These are phyloP conservation scores for Aspergillus kassunensis DNA, from an alignment of 495 filamentous ascomycete genomes.

Conservation along the genomic window DNA sequence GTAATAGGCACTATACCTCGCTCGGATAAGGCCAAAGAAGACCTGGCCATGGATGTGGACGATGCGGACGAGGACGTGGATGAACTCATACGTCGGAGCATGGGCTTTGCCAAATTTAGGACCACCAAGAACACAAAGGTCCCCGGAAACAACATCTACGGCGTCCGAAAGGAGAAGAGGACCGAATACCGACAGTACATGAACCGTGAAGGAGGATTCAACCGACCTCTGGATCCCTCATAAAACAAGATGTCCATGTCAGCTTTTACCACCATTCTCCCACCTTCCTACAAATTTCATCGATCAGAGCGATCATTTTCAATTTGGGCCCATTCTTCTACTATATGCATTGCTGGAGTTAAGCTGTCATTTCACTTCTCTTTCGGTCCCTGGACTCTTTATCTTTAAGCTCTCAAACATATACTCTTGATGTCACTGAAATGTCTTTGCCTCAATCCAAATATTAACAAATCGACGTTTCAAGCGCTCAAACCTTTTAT, in stretches of 20 bases:
- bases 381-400: neutral
- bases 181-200: conserved; percentile 97
- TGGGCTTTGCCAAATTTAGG: conserved; percentile 85
- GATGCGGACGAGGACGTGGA: conserved; percentile 60
- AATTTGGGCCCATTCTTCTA: neutral
- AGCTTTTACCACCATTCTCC: neutral
- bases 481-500: neutral
- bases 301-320: neutral
- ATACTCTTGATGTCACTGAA: neutral
- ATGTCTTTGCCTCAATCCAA: neutral
- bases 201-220: conserved; percentile 97
- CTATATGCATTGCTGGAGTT: conserved; percentile 24
- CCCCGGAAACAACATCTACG: conserved; percentile 80
- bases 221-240: conserved; percentile 75
- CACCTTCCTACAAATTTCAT: neutral
- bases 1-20: conserved; percentile 13
- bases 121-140: conserved; percentile 90
- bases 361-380: conserved; percentile 2
- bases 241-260: neutral
- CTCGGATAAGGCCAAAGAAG: conserved; percentile 25
- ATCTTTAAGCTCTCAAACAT: neutral
- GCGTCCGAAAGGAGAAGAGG: conserved; percentile 89
- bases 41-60: conserved; percentile 40
- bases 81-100: conserved; percentile 70
- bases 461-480: neutral